These are phyloP conservation scores for Trichoderma oligosporum DNA, from an alignment of 2,329 filamentous ascomycete species.

Conservation along the genomic window DNA sequence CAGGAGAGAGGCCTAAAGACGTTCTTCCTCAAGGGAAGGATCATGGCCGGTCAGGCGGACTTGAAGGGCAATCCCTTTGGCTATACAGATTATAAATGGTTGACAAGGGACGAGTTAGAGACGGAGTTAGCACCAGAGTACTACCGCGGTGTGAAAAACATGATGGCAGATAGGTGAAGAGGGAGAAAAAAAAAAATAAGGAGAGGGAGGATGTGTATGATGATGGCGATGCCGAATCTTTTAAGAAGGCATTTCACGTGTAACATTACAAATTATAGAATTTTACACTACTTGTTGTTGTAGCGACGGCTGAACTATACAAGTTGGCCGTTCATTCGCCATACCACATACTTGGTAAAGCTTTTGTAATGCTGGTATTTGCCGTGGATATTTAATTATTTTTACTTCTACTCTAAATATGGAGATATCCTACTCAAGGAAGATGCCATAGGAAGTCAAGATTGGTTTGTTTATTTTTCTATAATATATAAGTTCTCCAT, in stretches of 20 bases:
- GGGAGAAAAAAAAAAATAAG: background rate
- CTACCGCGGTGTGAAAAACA: slow-evolving; percentile 72
- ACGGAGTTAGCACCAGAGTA: slow-evolving; percentile 63
- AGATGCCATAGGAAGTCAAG: no score
- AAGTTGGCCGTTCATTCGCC: background rate
- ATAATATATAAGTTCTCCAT: no score
- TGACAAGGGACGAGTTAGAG: slow-evolving; percentile 83
- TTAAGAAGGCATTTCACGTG: background rate
- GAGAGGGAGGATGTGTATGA: background rate
- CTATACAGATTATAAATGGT: slow-evolving; percentile 83
- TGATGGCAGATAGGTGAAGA: slow-evolving; percentile 71
- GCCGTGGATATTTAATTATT: no score
- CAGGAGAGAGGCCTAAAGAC: slow-evolving; percentile 67
- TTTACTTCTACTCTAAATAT: no score
- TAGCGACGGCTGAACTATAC: slow-evolving; percentile 31
- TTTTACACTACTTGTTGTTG: slow-evolving; percentile 7
- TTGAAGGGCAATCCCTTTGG: slow-evolving; percentile 67
- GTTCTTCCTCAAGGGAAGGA: slow-evolving; percentile 94
- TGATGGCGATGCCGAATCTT: background rate
- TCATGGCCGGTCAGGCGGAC: slow-evolving; percentile 94
- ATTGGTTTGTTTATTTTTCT: no score
- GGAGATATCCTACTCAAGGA: no score
- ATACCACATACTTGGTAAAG: no score
- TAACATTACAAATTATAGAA: slow-evolving; percentile 19
- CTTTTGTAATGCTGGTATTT: no score